phyloP scores from a whole-genome alignment of 352 stramenopile genomes.

The Phytophthora tentaculata region DNA sequence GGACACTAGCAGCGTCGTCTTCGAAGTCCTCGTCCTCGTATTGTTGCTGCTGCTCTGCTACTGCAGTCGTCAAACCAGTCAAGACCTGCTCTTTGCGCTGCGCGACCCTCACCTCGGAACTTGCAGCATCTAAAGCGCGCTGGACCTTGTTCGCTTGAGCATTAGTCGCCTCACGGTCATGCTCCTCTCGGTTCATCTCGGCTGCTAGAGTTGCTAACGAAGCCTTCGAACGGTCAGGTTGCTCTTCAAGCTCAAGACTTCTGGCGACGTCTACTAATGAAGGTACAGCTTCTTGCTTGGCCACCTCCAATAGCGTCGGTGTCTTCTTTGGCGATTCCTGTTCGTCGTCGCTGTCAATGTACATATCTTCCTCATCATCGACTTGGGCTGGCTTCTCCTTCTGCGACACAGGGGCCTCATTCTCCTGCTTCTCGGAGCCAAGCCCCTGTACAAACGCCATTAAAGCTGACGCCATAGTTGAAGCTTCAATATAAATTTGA shows the following conservation, averaged over 20 bases:
- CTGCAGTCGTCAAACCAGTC: constrained; percentile 38
- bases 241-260: constrained; percentile 24
- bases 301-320: constrained; percentile 42
- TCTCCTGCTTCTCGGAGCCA: constrained; percentile 24
- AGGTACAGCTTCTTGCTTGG: constrained; percentile 32
- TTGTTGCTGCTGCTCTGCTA: constrained; percentile 51
- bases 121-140: constrained; percentile 27
- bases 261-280: constrained; percentile 25
- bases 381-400: constrained; percentile 14
- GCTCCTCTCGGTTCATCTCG: constrained; percentile 51
- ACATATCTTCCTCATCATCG: constrained; percentile 40
- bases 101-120: constrained; percentile 33
- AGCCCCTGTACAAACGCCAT: constrained; percentile 50
- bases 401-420: neutral
- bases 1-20: constrained; percentile 40
- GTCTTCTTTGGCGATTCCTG: constrained; percentile 21
- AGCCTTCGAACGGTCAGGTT: constrained; percentile 5
- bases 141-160: constrained; percentile 36
- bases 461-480: constrained; percentile 45
- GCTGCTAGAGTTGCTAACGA: constrained; percentile 41
- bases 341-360: constrained; percentile 39
- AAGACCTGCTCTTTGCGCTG: constrained; percentile 35
- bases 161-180: constrained; percentile 23
- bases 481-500: constrained; percentile 9
- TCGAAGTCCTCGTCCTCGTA: constrained; percentile 62